Evolutionary conservation across 345 rosid genomes (phyloP).

Genomic region (Ailanthus altissimus): DNA sequence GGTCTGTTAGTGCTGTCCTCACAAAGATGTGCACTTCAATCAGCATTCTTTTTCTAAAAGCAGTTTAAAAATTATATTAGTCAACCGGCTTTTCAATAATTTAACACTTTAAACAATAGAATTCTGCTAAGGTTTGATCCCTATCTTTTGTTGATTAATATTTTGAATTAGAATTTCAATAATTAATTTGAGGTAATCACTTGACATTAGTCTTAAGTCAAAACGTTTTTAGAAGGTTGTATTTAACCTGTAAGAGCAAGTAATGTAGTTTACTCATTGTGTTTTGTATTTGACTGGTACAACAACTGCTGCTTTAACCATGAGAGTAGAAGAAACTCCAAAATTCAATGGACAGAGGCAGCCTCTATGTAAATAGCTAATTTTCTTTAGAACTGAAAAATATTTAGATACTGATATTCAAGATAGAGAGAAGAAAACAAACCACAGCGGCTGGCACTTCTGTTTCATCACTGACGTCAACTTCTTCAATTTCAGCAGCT

Average conservation of each 20-base stretch:
- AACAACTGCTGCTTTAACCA: constrained; percentile 5
- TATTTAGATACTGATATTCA: background rate
- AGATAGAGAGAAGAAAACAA: constrained; percentile 38
- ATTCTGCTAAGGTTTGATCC: background rate
- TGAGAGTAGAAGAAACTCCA: background rate
- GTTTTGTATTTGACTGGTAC: background rate
- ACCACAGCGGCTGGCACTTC: constrained; percentile 79
- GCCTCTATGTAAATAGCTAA: background rate
- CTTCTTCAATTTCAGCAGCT: constrained; percentile 84
- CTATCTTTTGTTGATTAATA: background rate
- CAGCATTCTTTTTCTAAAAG: constrained; percentile 10
- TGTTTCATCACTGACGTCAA: constrained; percentile 46
- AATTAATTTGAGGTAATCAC: background rate
- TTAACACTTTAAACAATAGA: background rate
- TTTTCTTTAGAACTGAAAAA: constrained; percentile 5
- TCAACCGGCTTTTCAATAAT: background rate
- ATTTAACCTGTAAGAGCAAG: background rate
- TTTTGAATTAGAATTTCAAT: background rate
- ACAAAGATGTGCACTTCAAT: constrained; percentile 2
- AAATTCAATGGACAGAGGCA: constrained; percentile 6
- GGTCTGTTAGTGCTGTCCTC: background rate
- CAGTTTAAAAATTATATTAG: constrained; percentile 11
- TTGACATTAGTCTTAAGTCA: background rate
- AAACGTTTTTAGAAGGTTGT: background rate
- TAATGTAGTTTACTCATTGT: background rate